These are phyloP conservation scores for Ilyonectria mors-panacis DNA, from an alignment of 2,329 filamentous ascomycete species.

Conservation along the genomic window DNA sequence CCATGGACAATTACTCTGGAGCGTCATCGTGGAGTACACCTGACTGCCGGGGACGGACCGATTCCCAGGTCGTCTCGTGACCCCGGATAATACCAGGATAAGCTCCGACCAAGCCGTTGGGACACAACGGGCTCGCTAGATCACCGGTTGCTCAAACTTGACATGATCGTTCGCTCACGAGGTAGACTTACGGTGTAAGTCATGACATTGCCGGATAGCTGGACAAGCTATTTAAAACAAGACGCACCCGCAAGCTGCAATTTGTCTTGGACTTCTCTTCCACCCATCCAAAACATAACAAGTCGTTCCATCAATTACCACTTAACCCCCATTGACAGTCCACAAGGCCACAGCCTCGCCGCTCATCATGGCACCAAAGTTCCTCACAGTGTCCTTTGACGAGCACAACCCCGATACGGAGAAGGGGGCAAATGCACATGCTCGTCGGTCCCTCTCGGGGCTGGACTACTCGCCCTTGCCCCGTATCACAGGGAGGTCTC, in stretches of 20 bases:
- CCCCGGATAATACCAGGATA: conserved; percentile 5
- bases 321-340: not conserved
- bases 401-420: conserved; percentile 59
- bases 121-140: conserved; percentile 19
- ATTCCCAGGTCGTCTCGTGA: conserved; percentile 40
- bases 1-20: conserved; percentile 20
- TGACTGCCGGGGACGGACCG: conserved; percentile 43
- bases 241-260: not conserved
- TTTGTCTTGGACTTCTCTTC: not conserved
- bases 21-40: conserved; percentile 23
- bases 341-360: conserved; percentile 13
- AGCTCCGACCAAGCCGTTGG: conserved; percentile 13
- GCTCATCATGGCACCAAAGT: conserved; percentile 41
- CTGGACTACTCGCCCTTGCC: conserved; percentile 63
- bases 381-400: conserved; percentile 57
- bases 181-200: not conserved
- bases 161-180: conserved; percentile 35
- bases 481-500: conserved; percentile 55
- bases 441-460: conserved; percentile 53
- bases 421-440: conserved; percentile 47
- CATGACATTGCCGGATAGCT: not conserved
- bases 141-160: conserved; percentile 6
- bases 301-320: not conserved
- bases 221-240: conserved; percentile 17
- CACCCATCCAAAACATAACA: not conserved